Percentiles rank a stretch among this genome's conserved stretches.
Evolutionary conservation across 2,329 filamentous ascomycete genomes (phyloP).

Genomic region (Phialemonium atrogriseum): DNA sequence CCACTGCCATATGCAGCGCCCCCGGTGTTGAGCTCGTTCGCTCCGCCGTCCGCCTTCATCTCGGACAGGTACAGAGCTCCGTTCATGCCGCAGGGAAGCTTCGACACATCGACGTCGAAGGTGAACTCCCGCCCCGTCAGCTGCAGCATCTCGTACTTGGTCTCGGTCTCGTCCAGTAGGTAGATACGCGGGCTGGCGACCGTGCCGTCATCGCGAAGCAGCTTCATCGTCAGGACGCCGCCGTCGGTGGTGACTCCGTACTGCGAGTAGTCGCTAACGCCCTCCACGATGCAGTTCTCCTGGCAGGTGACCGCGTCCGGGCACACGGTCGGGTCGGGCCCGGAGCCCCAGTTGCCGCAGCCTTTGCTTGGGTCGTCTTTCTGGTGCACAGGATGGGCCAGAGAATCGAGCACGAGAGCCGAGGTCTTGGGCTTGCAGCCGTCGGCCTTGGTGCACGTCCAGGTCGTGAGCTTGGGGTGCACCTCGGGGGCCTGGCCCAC

Average conservation of each 20-base stretch:
- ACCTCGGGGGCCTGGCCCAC: conserved; percentile 31
- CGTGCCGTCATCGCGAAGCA: conserved; percentile 14
- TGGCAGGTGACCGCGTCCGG: conserved; percentile 41
- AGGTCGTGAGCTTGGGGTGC: conserved; percentile 43
- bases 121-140: conserved; percentile 51
- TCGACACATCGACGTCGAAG: conserved; percentile 55
- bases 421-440: conserved; percentile 40
- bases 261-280: conserved; percentile 35
- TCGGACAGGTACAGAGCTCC: conserved; percentile 53
- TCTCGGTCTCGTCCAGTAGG: conserved; percentile 41
- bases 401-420: conserved; percentile 40
- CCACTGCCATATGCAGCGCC: conserved; percentile 45
- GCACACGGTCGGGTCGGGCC: conserved; percentile 34
- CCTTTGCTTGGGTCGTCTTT: conserved; percentile 19
- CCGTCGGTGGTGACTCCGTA: conserved; percentile 24
- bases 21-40: conserved; percentile 37
- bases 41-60: conserved; percentile 48
- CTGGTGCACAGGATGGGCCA: conserved; percentile 37
- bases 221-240: conserved; percentile 19
- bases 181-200: conserved; percentile 38
- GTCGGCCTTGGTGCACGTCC: conserved; percentile 38
- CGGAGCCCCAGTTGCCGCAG: conserved; percentile 24
- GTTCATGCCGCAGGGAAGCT: conserved; percentile 55
- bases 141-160: conserved; percentile 48
- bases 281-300: conserved; percentile 45